Evolutionary conservation across 2,329 filamentous ascomycete genomes (phyloP).

Genomic region (Colletotrichum graminicola): DNA sequence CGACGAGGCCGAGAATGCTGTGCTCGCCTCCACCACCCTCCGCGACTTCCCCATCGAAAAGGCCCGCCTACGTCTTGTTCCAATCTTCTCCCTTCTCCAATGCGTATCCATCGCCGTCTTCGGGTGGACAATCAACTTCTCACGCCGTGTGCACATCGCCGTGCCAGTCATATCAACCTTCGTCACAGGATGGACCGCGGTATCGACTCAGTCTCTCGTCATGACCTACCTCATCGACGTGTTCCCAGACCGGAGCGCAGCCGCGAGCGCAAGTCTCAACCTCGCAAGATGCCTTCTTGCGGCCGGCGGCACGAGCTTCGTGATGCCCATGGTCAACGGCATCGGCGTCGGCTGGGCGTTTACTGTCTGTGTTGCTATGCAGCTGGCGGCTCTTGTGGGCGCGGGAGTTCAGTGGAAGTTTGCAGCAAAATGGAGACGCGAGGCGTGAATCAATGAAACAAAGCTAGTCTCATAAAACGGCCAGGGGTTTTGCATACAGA

Average conservation of each 20-base stretch:
- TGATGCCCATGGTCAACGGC: constrained; percentile 62
- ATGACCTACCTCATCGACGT: constrained; percentile 68
- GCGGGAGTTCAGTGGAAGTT: constrained; percentile 59
- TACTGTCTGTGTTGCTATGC: constrained; percentile 58
- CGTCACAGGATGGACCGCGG: constrained; percentile 63
- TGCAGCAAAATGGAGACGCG: constrained; percentile 53
- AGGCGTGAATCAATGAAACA: constrained; percentile 20
- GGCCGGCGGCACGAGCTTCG: constrained; percentile 57
- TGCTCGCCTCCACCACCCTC: neutral
- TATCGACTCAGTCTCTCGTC: constrained; percentile 61
- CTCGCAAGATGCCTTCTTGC: constrained; percentile 64
- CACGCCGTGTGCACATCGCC: constrained; percentile 58
- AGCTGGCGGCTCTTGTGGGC: constrained; percentile 59
- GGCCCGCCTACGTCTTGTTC: constrained; percentile 63
- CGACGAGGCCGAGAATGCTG: neutral
- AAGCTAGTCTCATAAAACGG: fast-evolving
- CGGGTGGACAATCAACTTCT: constrained; percentile 64
- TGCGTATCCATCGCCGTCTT: constrained; percentile 62
- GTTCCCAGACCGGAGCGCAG: constrained; percentile 62
- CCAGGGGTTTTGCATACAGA: fast-evolving
- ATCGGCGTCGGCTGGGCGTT: constrained; percentile 53
- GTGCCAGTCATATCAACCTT: constrained; percentile 64
- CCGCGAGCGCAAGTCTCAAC: constrained; percentile 66
- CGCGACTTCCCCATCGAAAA: constrained; percentile 61
- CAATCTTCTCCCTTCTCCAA: constrained; percentile 58